Evolutionary conservation across 805 yeast species (phyloP), one percentile per base, ranked within the genome.

Genomic region (Pichia rugopelliculosa): DNA sequence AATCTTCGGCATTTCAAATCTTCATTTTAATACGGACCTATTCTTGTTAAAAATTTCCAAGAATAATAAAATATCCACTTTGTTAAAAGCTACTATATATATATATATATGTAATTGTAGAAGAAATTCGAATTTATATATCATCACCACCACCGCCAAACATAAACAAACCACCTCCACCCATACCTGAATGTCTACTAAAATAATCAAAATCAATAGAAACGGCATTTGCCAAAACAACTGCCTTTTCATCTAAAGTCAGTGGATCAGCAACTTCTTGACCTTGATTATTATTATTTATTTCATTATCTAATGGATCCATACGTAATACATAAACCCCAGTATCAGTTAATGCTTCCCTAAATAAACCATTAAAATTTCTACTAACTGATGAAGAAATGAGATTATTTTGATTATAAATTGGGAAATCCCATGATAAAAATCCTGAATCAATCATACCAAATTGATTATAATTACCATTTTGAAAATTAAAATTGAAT

Each of bases 121-220:
- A n/a, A n/a, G n/a, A n/a, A n/a, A n/a, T n/a, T n/a, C n/a, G n/a
- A n/a, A n/a, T 17, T 33, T 33, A 33, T 3, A 33, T 33, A 33
- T 10, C 21, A 40, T 45, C 49, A 10, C 41, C 48, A n/a, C 50
- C 50, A 30, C 50, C 47, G n/a, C 46, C 60, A 24, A 53, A 54
- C 3, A 54, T 36, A 22, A 58, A 40, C 7, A 74, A 56, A 15
- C 82, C 76, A 25, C 76, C 74, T 20, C 76, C 76, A 36, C 80
- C 73, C 13, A 75, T 74, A 21, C 75, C 73, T 18, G 91, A 82
- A 62, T 90, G 97, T 62, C 98, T 76, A n/a, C 96, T 87, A 66
- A 93, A 93, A 68, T 90, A 93, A 66, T 93, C 99, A 65, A 88
- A 93, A 65, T 93, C 99, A 51, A 93, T 84, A 49, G 95, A 84